Conservation (phyloP, 768 basidiomycete species). For the Tulasnella sp. region DNA sequence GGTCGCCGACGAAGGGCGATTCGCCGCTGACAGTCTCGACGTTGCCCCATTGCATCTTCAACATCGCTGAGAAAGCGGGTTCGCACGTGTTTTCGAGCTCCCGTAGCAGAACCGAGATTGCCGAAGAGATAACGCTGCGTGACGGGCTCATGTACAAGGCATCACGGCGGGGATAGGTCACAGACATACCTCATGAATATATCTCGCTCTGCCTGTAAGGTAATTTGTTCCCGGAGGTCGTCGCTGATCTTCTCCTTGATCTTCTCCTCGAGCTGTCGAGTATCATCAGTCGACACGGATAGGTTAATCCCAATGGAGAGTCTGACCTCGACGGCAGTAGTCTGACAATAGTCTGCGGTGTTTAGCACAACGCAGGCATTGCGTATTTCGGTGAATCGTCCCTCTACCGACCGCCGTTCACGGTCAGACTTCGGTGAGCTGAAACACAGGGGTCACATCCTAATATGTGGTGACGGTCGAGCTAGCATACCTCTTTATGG, state of each 20-base stretch:
- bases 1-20: conserved; percentile 66
- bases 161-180: not conserved
- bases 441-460: not conserved
- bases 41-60: conserved; percentile 64
- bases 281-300: not conserved
- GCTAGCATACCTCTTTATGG: conserved; percentile 51
- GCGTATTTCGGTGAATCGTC: conserved; percentile 58
- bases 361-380: conserved; percentile 86
- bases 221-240: conserved; percentile 64
- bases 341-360: conserved; percentile 94
- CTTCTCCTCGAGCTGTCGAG: conserved; percentile 73
- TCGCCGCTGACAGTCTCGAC: conserved; percentile 77
- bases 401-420: conserved; percentile 61
- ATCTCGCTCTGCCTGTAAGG: conserved; percentile 75
- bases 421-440: not conserved
- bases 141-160: not conserved
- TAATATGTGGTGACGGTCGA: not conserved
- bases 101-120: conserved; percentile 63
- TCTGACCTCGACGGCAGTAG: conserved; percentile 70
- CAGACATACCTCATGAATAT: conserved; percentile 69
- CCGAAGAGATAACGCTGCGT: conserved; percentile 66
- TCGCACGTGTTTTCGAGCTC: conserved; percentile 84
- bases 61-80: conserved; percentile 59
- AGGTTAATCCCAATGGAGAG: not conserved
- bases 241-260: conserved; percentile 69